A percentile compares a stretch with the other conserved stretches of the same genome.
Conservation (phyloP, 2,329 filamentous ascomycete species). For the Akanthomyces uredinophilus region DNA sequence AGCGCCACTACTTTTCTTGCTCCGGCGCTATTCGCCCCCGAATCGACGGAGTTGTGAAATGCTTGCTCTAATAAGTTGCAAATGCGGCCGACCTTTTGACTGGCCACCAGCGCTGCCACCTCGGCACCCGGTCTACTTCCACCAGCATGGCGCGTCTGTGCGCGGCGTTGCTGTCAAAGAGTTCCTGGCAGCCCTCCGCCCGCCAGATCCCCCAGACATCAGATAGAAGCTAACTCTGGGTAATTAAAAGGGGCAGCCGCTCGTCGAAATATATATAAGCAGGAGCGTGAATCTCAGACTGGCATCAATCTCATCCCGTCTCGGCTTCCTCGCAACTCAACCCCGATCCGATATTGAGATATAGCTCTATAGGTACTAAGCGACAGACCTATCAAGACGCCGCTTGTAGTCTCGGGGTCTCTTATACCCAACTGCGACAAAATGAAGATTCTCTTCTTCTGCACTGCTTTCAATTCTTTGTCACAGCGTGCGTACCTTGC, state of each 20-base stretch:
- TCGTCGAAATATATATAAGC: not conserved
- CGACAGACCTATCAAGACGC: not conserved
- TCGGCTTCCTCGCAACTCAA: not conserved
- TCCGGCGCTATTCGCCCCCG: not conserved
- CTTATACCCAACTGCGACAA: not conserved
- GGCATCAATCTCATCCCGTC: not conserved
- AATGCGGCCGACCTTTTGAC: no score
- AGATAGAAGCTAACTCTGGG: not conserved
- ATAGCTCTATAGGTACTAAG: not conserved
- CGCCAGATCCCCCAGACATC: slow-evolving; percentile 6
- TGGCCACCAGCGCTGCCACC: not conserved
- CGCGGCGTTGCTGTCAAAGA: not conserved
- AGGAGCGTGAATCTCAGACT: not conserved
- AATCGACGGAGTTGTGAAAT: not conserved
- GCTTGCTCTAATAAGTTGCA: no score
- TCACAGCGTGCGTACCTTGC: slow-evolving; percentile 35
- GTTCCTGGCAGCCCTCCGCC: not conserved
- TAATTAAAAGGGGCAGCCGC: not conserved
- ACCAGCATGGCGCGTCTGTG: slow-evolving; percentile 4
- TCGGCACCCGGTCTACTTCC: not conserved
- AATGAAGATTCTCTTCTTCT: slow-evolving; percentile 39
- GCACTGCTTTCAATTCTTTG: slow-evolving; percentile 40
- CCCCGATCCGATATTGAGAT: not conserved
- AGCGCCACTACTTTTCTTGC: not conserved
- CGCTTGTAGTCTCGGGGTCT: not conserved